Conservation (phyloP, 1,139 yeast genomes). For the Meyerozyma elateridarum region DNA sequence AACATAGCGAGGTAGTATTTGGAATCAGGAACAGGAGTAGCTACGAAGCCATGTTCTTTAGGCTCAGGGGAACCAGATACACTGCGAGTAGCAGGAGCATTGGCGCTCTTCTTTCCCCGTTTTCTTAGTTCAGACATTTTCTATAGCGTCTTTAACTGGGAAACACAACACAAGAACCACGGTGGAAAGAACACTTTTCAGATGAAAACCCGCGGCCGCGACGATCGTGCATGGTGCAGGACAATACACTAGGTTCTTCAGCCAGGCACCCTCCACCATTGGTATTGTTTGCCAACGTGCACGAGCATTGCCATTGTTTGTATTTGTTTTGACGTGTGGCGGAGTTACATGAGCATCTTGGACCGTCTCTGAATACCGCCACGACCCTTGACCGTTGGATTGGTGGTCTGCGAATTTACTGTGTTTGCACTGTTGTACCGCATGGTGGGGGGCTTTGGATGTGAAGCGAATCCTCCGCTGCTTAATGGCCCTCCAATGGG, state of each 20-base stretch:
- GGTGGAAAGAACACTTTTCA: no score
- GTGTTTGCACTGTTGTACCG: conserved; percentile 5
- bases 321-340: background rate
- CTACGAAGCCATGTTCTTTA: conserved; percentile 5
- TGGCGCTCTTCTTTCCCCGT: conserved; percentile 7
- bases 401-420: conserved; percentile 6
- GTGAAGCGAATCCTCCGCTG: no score
- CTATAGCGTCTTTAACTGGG: conserved; percentile 9
- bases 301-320: no score
- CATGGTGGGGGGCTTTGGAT: conserved; percentile 7
- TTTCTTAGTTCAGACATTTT: conserved; percentile 7
- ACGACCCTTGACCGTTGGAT: conserved; percentile 43
- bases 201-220: no score
- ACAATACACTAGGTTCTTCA: no score
- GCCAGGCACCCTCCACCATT: no score
- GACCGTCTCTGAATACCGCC: conserved; percentile 49
- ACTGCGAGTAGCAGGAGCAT: conserved; percentile 5
- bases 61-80: conserved; percentile 7
- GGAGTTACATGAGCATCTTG: conserved; percentile 24
- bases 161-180: no score
- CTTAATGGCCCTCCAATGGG: no score
- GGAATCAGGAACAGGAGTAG: conserved; percentile 22
- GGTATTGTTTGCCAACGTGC: no score
- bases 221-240: no score
- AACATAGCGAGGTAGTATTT: conserved; percentile 41